Conservation (phyloP, 164 flowering plant species). For the Aristolochia californica region DNA sequence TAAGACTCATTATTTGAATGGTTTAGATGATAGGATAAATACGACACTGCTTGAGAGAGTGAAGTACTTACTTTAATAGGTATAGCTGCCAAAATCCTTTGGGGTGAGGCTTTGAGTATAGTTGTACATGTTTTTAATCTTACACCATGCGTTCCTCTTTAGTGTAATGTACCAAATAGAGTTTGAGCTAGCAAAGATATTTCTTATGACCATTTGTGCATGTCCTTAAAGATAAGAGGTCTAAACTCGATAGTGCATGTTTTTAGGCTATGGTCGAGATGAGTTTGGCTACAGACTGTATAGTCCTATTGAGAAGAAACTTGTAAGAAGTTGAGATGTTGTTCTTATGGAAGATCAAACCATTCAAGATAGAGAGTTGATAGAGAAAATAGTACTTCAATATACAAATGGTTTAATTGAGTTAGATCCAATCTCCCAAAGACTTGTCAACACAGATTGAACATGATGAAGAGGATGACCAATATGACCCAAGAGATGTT, state of each 20-base stretch:
- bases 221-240: constrained; percentile 1
- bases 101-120: not conserved
- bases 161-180: not conserved
- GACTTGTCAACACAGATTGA: no score
- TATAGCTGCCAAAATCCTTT: not conserved
- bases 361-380: not conserved
- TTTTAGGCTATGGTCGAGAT: no score
- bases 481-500: no score
- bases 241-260: no score
- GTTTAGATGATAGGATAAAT: not conserved
- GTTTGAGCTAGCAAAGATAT: not conserved
- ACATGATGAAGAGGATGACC: no score
- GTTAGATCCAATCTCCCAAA: no score
- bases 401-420: not conserved
- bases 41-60: not conserved
- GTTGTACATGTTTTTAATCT: not conserved
- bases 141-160: not conserved
- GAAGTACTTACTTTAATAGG: not conserved
- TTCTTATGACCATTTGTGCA: constrained; percentile 6
- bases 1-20: no score
- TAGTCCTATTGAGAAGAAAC: not conserved
- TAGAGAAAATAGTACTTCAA: not conserved
- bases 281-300: not conserved
- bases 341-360: constrained; percentile 1
- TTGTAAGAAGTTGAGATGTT: constrained; percentile 2